phyloP scores from a whole-genome alignment of 2,329 filamentous ascomycete species.

The Graphium sp. region DNA sequence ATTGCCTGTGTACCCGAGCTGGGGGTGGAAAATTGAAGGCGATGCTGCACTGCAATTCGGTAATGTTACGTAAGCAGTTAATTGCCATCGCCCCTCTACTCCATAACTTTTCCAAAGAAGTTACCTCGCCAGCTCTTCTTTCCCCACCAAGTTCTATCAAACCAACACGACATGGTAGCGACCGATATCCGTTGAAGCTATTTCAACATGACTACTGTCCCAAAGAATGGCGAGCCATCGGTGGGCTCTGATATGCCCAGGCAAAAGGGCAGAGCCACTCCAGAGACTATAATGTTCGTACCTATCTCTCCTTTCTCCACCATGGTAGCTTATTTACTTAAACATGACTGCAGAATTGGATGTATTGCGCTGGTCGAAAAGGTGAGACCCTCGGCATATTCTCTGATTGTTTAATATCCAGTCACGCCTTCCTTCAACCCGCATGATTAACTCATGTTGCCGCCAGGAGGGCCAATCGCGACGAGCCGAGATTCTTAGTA shows the following conservation, averaged over 20 bases:
- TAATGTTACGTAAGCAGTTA: too few relatives aligned
- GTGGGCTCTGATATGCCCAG: conserved; percentile 40
- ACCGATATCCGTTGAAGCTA: too few relatives aligned
- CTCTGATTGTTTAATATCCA: background rate
- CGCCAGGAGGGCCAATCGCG: conserved; percentile 57
- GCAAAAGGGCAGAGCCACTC: conserved; percentile 67
- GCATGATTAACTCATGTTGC: conserved; percentile 9
- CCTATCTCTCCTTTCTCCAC: conserved; percentile 2
- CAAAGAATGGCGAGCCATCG: conserved; percentile 26
- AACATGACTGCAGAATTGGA: conserved; percentile 20
- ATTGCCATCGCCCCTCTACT: too few relatives aligned
- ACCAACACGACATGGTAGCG: too few relatives aligned
- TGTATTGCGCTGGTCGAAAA: conserved; percentile 46
- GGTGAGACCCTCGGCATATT: conserved; percentile 3
- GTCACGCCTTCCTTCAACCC: background rate
- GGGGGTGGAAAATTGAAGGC: too few relatives aligned
- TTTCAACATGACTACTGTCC: too few relatives aligned
- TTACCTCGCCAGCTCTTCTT: too few relatives aligned
- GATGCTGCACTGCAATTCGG: too few relatives aligned
- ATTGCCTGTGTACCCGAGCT: too few relatives aligned
- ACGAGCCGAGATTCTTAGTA: conserved; percentile 92
- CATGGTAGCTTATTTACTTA: background rate
- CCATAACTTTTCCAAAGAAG: too few relatives aligned
- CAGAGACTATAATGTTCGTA: conserved; percentile 63
- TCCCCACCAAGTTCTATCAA: too few relatives aligned